Conservation (phyloP, 306 rosid species). For the Cajanus cajan region DNA sequence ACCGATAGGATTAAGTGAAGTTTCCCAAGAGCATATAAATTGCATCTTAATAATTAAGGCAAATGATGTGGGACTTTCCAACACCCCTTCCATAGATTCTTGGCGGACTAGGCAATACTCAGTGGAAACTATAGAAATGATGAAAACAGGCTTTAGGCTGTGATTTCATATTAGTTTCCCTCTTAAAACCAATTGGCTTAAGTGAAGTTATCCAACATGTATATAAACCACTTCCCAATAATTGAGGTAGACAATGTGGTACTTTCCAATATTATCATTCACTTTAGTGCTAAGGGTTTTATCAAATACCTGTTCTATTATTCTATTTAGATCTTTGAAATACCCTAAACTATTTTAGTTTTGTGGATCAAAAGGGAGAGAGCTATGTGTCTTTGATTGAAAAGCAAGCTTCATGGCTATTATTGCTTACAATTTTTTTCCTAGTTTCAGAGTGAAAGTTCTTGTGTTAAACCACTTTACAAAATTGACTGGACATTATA, state of each 20-base stretch:
- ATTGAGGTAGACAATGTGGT: background rate
- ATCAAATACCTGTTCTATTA: background rate
- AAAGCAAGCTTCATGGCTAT: slow-evolving; percentile 19
- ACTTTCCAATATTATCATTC: background rate
- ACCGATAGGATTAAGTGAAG: background rate
- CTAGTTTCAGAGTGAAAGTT: background rate
- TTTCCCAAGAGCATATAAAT: background rate
- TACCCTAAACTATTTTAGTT: background rate
- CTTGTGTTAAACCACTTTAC: background rate
- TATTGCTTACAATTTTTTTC: background rate
- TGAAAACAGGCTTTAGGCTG: background rate
- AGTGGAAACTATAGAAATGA: background rate
- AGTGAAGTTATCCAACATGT: background rate
- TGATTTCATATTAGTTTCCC: background rate
- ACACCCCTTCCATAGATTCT: background rate
- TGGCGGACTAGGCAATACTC: background rate
- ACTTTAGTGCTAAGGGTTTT: background rate
- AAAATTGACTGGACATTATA: background rate
- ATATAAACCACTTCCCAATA: background rate
- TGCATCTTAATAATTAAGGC: background rate
- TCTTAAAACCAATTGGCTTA: background rate
- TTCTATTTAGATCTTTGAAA: background rate
- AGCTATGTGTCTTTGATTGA: background rate
- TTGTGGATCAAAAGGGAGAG: slow-evolving; percentile 7
- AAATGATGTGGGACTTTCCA: background rate